A percentile compares a stretch with the other conserved stretches of the same genome.
Evolutionary conservation across 2,329 filamentous ascomycete genomes (phyloP).

Genomic region (Fusarium sp.): DNA sequence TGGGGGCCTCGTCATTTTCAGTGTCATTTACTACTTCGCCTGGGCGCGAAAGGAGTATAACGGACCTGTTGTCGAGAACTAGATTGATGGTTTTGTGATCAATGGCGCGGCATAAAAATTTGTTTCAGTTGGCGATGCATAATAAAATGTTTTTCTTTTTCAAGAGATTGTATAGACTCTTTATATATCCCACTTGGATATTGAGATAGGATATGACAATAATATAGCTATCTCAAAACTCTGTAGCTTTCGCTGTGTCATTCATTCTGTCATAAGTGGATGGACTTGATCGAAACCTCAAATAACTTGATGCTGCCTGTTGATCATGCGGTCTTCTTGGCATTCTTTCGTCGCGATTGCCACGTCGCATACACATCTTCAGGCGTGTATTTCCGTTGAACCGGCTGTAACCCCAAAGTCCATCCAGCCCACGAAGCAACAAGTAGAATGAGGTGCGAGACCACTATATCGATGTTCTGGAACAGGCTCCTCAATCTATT

Average conservation of each 20-base stretch:
- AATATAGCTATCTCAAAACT: background rate
- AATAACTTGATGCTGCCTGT: rapidly evolving
- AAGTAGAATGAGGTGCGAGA: background rate
- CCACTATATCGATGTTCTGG: background rate
- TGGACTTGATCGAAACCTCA: background rate
- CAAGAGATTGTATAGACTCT: background rate
- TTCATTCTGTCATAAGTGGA: background rate
- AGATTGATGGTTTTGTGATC: background rate
- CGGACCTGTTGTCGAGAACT: conserved; percentile 53
- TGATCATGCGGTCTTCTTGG: rapidly evolving
- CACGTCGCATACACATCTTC: background rate
- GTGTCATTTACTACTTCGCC: conserved; percentile 57
- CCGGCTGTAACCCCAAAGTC: background rate
- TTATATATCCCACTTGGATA: background rate
- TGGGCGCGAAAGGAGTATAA: conserved; percentile 56
- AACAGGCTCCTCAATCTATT: rapidly evolving
- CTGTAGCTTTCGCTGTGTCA: background rate
- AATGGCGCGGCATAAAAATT: background rate
- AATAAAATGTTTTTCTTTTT: background rate
- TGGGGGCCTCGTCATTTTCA: conserved; percentile 54
- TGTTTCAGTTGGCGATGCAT: background rate
- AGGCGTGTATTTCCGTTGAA: conserved; percentile 10
- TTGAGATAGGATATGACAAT: background rate
- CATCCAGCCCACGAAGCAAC: conserved; percentile 4
- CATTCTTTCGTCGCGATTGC: background rate